Evolutionary conservation across 331 rosid genomes (phyloP), one percentile per base, ranked within the genome.

Genomic region (Erythrophleum ivorense): DNA sequence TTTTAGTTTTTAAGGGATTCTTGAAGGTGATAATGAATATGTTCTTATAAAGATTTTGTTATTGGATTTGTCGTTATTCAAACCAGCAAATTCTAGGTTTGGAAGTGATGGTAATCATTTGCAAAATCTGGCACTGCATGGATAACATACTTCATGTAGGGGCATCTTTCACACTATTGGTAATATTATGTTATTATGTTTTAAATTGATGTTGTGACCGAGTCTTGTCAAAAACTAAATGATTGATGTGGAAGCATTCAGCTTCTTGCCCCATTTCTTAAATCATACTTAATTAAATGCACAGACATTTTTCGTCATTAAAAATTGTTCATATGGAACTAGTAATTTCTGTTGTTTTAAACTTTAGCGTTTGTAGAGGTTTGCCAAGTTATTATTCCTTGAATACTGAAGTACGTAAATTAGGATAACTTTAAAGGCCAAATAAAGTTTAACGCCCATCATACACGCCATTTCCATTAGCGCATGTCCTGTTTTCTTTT

Each of bases 1-100:
- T 67, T 64, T 72, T n/a, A 29, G 45, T 53, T 78, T 72, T 19
- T 83, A 62, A 70, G 33, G 62, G 53, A 43, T 78, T 36, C 46
- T 6, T 43, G 9, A 43, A 43, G 41, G 21, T 41, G 29, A 72
- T 80, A 19, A 49, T n/a, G 31, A 16, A 36, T 21, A 72, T 72
- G 73, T 65, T 31, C 48, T 14, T 53, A 38, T 33, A 40, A 50
- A 49, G 67, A 54, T 83, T 43, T 45, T 73, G 65, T 73, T 24
- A 3, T 65, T 29, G 75, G 46, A 50, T 41, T 29, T 50, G 18
- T 81, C 38, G 46, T 14, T 38, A 8, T 70, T 9, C 41, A 50
- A 71, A 33, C 40, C 72, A 16, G 73, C 72, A 36, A 41, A n/a
- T 81, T 48, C 12, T 16, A 41, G 71, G 45, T 18, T 74, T 68